Evolutionary conservation across 352 stramenopile genomes (phyloP).

Genomic region (Phytopythium delawarense): DNA sequence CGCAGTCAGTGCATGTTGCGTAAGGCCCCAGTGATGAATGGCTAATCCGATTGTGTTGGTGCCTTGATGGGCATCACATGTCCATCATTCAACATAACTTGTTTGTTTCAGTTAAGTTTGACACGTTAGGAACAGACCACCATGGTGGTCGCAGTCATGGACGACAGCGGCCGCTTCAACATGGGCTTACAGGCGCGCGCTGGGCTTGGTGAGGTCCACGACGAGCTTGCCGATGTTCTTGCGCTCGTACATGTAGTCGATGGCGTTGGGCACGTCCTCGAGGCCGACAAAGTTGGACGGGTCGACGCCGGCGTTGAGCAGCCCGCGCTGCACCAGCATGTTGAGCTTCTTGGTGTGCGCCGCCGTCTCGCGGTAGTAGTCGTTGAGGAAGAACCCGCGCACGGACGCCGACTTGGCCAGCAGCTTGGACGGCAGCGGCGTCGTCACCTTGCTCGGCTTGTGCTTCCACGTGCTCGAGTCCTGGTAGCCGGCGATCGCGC

Average conservation of each 20-base stretch:
- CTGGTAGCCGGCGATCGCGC: constrained; percentile 36
- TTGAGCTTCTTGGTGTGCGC: constrained; percentile 41
- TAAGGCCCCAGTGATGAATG: no score
- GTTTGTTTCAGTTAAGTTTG: not conserved
- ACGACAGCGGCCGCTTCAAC: not conserved
- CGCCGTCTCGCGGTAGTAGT: constrained; percentile 22
- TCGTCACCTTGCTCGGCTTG: constrained; percentile 20
- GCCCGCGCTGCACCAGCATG: constrained; percentile 32
- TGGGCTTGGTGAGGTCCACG: constrained; percentile 23
- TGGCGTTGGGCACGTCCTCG: constrained; percentile 49
- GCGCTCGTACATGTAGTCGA: constrained; percentile 73
- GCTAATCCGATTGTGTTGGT: no score
- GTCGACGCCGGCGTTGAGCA: constrained; percentile 45
- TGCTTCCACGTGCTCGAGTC: constrained; percentile 49
- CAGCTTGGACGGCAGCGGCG: constrained; percentile 31
- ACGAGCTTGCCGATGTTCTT: constrained; percentile 84
- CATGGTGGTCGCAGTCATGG: not conserved
- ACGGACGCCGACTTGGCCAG: constrained; percentile 38
- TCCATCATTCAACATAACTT: not conserved
- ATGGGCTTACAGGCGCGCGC: not conserved
- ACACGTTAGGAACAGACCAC: not conserved
- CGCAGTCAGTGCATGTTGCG: no score
- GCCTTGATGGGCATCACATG: no score
- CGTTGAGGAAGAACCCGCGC: constrained; percentile 41
- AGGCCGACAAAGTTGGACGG: constrained; percentile 48